Percentiles rank a stretch among this genome's conserved stretches.
These are phyloP conservation scores for Nephelium lappaceum DNA, from an alignment of 345 rosid species.

Conservation along the genomic window DNA sequence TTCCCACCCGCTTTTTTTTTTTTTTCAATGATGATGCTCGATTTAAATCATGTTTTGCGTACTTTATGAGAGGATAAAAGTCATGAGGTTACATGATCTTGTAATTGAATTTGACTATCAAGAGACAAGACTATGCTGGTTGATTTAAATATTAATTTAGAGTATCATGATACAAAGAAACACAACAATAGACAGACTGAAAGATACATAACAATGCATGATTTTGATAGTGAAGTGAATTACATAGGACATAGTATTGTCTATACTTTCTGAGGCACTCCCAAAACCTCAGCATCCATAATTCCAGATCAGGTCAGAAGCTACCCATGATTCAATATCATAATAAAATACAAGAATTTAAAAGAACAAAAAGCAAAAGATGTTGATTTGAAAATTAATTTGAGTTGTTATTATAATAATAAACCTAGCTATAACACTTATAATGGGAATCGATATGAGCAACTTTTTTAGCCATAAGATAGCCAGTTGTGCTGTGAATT, in stretches of 20 bases:
- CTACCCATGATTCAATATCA: constrained; percentile 19
- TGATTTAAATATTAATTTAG: constrained; percentile 28
- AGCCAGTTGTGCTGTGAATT: not conserved
- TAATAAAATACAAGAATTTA: not conserved
- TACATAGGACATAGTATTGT: constrained; percentile 31
- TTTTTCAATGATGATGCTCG: not conserved
- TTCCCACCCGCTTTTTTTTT: not conserved
- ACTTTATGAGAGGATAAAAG: not conserved
- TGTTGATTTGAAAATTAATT: constrained; percentile 12
- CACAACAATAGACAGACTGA: constrained; percentile 32
- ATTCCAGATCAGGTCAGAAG: constrained; percentile 13
- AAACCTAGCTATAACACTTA: constrained; percentile 1
- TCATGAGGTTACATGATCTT: not conserved
- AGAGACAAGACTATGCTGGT: not conserved
- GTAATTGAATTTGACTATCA: not conserved
- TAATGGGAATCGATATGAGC: not conserved
- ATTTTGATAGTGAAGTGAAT: constrained; percentile 40
- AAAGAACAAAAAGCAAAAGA: not conserved
- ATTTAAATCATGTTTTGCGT: not conserved
- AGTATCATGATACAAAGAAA: constrained; percentile 22
- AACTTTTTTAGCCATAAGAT: not conserved
- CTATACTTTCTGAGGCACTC: constrained; percentile 53
- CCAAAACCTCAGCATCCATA: constrained; percentile 1
- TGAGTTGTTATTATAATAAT: not conserved
- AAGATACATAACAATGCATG: constrained; percentile 34